Conservation (phyloP, 495 filamentous ascomycete genomes). For the Podospora pseudocomata region DNA sequence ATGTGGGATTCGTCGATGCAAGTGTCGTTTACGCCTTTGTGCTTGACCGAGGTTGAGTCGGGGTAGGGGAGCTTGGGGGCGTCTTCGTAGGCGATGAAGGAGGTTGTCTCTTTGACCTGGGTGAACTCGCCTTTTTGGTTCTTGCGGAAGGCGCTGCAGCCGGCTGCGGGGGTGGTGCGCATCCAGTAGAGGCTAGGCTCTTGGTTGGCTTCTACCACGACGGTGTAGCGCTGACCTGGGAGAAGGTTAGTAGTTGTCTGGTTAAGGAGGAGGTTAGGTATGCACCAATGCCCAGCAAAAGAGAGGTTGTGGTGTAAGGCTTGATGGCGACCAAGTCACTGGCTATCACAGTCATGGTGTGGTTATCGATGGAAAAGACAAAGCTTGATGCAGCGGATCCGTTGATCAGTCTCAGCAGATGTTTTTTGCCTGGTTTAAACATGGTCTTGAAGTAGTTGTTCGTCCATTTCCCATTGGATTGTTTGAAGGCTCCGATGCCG, state of each 20-base stretch:
- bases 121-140: constrained; percentile 6
- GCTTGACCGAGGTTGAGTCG: constrained; percentile 5
- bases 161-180: constrained; percentile 13
- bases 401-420: constrained; percentile 54
- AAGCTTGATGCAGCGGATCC: constrained; percentile 32
- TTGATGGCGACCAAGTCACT: constrained; percentile 48
- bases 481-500: constrained; percentile 32
- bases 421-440: constrained; percentile 29
- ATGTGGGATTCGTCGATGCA: constrained; percentile 15
- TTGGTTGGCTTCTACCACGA: constrained; percentile 57
- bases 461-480: constrained; percentile 7
- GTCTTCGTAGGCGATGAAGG: constrained; percentile 10
- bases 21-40: constrained; percentile 1
- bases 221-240: constrained; percentile 56
- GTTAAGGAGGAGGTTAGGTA: neutral
- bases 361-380: constrained; percentile 42
- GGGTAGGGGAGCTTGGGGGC: neutral
- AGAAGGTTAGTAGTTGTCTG: neutral
- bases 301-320: constrained; percentile 36
- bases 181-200: constrained; percentile 14
- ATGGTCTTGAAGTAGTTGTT: constrained; percentile 9
- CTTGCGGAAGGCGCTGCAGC: constrained; percentile 11
- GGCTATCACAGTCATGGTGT: constrained; percentile 46
- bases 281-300: constrained; percentile 56
- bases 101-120: constrained; percentile 25